Conservation (phyloP, 2,329 filamentous ascomycete species). For the Penicillium freii region DNA sequence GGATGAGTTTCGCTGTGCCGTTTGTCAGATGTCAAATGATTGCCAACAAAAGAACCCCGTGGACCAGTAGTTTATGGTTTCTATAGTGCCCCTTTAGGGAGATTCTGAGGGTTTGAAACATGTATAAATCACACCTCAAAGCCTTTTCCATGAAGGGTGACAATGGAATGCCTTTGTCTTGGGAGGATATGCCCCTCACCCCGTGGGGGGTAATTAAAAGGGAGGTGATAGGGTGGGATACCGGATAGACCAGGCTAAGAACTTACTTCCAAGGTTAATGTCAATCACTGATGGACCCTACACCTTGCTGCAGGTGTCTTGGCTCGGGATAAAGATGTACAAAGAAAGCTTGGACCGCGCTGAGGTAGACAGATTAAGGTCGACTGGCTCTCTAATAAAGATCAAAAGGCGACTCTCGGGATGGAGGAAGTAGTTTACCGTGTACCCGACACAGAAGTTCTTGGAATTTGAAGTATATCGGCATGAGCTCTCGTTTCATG, state of each 20-base stretch:
- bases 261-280: slow-evolving; percentile 10
- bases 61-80: background rate
- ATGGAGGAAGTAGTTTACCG: background rate
- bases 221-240: background rate
- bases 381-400: background rate
- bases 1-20: slow-evolving; percentile 27
- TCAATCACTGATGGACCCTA: slow-evolving; percentile 1
- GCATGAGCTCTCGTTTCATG: background rate
- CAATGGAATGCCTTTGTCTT: background rate
- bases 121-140: background rate
- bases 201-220: background rate
- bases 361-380: background rate
- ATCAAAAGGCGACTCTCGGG: background rate
- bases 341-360: background rate
- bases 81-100: background rate
- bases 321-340: background rate
- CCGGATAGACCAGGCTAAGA: background rate
- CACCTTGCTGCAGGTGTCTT: background rate
- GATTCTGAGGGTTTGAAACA: background rate
- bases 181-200: background rate
- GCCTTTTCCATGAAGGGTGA: background rate
- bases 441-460: slow-evolving; percentile 2
- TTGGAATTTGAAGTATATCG: slow-evolving; percentile 5
- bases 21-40: slow-evolving; percentile 15
- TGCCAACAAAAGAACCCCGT: slow-evolving; percentile 2